Percentiles rank a stretch among this genome's conserved stretches.
Conservation (phyloP, 768 basidiomycete species). For the Suillus paluster region DNA sequence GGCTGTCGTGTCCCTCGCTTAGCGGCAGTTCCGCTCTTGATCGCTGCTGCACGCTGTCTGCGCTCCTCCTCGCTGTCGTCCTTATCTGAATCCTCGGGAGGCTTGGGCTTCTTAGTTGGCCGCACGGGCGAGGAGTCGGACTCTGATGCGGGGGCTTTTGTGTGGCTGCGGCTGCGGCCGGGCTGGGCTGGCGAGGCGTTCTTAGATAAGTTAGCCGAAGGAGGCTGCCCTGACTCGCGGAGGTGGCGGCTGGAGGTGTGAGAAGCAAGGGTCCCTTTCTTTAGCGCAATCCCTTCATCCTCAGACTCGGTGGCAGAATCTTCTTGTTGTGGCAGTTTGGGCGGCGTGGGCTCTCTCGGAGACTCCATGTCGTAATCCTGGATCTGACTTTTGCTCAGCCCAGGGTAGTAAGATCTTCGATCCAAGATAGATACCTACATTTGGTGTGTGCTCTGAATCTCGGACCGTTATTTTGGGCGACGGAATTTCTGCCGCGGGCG, state of each 20-base stretch:
- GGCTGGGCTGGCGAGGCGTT: slow-evolving; percentile 9
- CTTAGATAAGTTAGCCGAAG: slow-evolving; percentile 24
- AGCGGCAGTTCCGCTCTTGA: slow-evolving; percentile 42
- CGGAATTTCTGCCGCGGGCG: slow-evolving; percentile 16
- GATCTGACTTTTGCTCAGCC: not conserved
- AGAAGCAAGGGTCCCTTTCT: slow-evolving; percentile 11
- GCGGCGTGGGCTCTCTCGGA: slow-evolving; percentile 17
- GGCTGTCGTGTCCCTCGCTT: slow-evolving; percentile 70
- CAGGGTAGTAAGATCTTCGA: slow-evolving; percentile 5
- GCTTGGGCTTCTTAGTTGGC: slow-evolving; percentile 53
- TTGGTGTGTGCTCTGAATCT: slow-evolving; percentile 6
- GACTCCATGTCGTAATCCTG: slow-evolving; percentile 9
- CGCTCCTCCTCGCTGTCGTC: slow-evolving; percentile 64
- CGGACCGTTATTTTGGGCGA: slow-evolving; percentile 17
- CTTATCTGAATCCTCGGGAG: slow-evolving; percentile 45
- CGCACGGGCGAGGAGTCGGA: slow-evolving; percentile 57
- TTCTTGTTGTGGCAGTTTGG: slow-evolving; percentile 17
- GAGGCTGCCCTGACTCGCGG: slow-evolving; percentile 13
- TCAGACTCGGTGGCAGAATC: slow-evolving; percentile 36
- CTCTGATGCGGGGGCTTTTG: slow-evolving; percentile 38
- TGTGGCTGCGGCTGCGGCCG: slow-evolving; percentile 26
- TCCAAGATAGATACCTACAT: slow-evolving; percentile 23
- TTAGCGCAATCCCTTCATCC: slow-evolving; percentile 15
- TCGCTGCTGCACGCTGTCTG: slow-evolving; percentile 45
- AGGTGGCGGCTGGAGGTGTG: slow-evolving; percentile 22